Percentiles rank a stretch among this genome's conserved stretches.
phyloP scores from a whole-genome alignment of 805 yeast species.

The Ogataea philodendri region DNA sequence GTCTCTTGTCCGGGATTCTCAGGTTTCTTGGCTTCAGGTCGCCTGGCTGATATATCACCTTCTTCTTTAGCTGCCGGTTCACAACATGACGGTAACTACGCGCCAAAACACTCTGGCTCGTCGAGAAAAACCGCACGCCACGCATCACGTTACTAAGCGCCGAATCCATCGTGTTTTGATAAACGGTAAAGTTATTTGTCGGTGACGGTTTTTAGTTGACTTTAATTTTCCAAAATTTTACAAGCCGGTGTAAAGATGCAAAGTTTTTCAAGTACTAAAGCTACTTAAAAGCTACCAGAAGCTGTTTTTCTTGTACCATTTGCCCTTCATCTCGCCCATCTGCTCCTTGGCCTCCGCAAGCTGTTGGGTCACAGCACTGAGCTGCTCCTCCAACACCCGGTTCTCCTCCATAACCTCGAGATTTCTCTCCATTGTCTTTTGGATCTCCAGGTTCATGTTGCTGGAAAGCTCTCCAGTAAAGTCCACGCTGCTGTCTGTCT shows the following conservation, averaged over 20 bases:
- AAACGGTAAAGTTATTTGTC: not conserved
- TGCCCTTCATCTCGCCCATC: constrained; percentile 37
- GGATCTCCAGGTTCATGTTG: constrained; percentile 49
- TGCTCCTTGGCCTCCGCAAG: constrained; percentile 29
- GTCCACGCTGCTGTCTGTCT: constrained; percentile 24
- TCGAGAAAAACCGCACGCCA: constrained; percentile 26
- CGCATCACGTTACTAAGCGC: not conserved
- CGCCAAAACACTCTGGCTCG: constrained; percentile 20
- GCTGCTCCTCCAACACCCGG: constrained; percentile 52
- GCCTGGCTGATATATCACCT: constrained; percentile 49
- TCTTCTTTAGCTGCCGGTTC: constrained; percentile 43
- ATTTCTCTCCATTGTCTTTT: constrained; percentile 59
- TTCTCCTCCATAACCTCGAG: constrained; percentile 65
- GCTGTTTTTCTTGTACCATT: constrained; percentile 36
- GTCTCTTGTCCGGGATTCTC: constrained; percentile 42
- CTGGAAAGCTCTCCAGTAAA: constrained; percentile 32
- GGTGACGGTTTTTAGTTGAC: not conserved
- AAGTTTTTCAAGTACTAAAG: not conserved
- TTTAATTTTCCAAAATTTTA: not conserved
- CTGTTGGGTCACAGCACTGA: constrained; percentile 40
- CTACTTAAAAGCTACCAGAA: constrained; percentile 21
- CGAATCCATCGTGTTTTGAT: constrained; percentile 1
- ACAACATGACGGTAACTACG: constrained; percentile 42
- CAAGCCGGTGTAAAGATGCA: constrained; percentile 10
- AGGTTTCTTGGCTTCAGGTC: constrained; percentile 45